Evolutionary conservation across 805 yeast genomes (phyloP).

Genomic region (Starmerella etchellsii): DNA sequence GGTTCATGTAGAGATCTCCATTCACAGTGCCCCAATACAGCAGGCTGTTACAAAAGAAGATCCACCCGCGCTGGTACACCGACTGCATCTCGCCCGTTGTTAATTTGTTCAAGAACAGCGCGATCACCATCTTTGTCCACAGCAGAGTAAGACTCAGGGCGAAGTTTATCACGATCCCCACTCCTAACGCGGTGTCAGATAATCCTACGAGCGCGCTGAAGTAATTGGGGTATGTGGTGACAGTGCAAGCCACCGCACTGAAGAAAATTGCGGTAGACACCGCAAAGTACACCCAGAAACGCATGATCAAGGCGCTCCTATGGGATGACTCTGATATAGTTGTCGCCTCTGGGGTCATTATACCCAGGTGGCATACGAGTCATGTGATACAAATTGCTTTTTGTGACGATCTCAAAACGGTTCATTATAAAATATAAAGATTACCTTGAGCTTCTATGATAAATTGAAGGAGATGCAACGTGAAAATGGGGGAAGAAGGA

Average conservation of each 20-base stretch:
- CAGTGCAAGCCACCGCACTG: conserved; percentile 28
- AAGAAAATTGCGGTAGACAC: conserved; percentile 10
- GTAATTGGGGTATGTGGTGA: conserved; percentile 38
- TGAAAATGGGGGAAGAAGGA: no score
- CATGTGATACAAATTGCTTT: no score
- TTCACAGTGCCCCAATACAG: conserved; percentile 25
- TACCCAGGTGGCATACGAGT: no score
- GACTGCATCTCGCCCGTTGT: conserved; percentile 58
- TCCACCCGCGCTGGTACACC: conserved; percentile 44
- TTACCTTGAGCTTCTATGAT: no score
- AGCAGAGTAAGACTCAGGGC: conserved; percentile 19
- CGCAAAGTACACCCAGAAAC: conserved; percentile 8
- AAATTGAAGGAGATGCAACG: no score
- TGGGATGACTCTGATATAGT: no score
- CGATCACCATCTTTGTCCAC: conserved; percentile 39
- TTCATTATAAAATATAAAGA: no score
- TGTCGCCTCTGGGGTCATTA: no score
- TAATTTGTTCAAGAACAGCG: conserved; percentile 57
- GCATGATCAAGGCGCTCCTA: conserved; percentile 2
- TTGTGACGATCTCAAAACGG: no score
- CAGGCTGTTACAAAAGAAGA: conserved; percentile 40
- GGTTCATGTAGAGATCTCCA: conserved; percentile 5
- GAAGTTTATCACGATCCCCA: conserved; percentile 31
- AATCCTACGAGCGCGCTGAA: conserved; percentile 40
- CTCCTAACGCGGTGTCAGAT: conserved; percentile 38